phyloP scores from a whole-genome alignment of 2,329 filamentous ascomycete species.

The Rhynchosporium secalis region DNA sequence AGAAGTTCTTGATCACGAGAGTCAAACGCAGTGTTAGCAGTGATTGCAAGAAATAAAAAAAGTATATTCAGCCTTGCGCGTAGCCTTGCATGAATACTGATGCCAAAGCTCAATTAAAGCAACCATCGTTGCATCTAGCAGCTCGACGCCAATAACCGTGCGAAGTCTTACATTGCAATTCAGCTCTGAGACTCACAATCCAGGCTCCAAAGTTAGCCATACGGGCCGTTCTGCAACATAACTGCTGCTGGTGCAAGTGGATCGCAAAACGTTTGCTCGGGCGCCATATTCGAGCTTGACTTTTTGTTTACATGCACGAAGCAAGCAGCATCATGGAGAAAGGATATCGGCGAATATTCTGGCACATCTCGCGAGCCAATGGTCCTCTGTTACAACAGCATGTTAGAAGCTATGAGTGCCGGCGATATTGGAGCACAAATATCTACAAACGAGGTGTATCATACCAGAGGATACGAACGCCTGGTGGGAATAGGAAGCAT shows the following conservation, averaged over 20 bases:
- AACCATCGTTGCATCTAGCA: not conserved
- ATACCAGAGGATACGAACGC: constrained; percentile 9
- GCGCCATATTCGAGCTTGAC: not conserved
- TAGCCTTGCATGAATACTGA: constrained; percentile 18
- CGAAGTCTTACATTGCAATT: not conserved
- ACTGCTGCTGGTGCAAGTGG: not conserved
- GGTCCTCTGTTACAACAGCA: not conserved
- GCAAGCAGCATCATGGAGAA: not conserved
- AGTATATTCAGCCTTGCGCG: constrained; percentile 13
- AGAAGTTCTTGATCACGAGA: too few relatives aligned
- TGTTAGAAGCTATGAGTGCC: not conserved
- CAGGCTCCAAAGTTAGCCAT: not conserved
- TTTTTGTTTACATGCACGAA: not conserved
- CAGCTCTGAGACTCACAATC: not conserved
- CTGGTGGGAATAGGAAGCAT: not conserved
- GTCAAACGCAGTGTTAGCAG: too few relatives aligned
- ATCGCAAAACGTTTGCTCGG: not conserved
- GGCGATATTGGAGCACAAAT: constrained; percentile 7
- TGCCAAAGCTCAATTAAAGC: not conserved
- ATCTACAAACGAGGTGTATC: constrained; percentile 12
- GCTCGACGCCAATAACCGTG: not conserved
- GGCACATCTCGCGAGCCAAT: constrained; percentile 1
- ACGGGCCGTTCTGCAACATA: not conserved
- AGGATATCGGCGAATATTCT: not conserved
- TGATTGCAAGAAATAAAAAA: too few relatives aligned